Conservation (phyloP, 257 asterid species). For the Avicennia marina region DNA sequence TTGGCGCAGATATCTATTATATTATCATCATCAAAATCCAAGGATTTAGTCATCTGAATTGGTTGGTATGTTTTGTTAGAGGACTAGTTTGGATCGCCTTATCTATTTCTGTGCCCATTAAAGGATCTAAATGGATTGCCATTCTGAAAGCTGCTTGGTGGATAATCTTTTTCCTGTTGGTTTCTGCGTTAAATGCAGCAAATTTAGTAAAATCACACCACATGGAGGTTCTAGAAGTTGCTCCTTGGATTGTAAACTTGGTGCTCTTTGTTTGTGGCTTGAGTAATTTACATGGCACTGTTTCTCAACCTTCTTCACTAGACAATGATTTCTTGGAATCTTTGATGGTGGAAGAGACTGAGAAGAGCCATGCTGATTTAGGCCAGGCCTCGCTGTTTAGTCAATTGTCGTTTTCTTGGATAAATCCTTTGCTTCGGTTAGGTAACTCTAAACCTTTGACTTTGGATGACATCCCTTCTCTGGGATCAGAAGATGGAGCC, state of each 20-base stretch:
- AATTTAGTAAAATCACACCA: conserved; percentile 18
- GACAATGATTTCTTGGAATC: conserved; percentile 31
- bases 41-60: conserved; percentile 20
- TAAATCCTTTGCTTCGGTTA: conserved; percentile 45
- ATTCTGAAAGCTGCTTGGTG: conserved; percentile 53
- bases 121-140: conserved; percentile 37
- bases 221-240: conserved; percentile 30
- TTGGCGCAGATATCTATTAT: conserved; percentile 24
- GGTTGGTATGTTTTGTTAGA: conserved; percentile 29
- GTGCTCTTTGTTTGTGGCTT: conserved; percentile 46
- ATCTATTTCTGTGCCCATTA: conserved; percentile 37
- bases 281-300: conserved; percentile 16
- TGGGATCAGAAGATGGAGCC: conserved; percentile 60
- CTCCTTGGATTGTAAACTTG: conserved; percentile 47
- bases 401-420: conserved; percentile 56
- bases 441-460: conserved; percentile 44
- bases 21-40: conserved; percentile 9
- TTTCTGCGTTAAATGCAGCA: conserved; percentile 37
- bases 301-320: conserved; percentile 13
- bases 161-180: conserved; percentile 34
- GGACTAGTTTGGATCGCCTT: conserved; percentile 54
- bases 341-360: conserved; percentile 29
- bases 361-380: background rate
- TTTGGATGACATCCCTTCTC: conserved; percentile 54
- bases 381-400: conserved; percentile 34